A percentile compares a stretch with the other conserved stretches of the same genome.
Conservation (phyloP, 2,329 filamentous ascomycete genomes). For the Zalaria obscura region DNA sequence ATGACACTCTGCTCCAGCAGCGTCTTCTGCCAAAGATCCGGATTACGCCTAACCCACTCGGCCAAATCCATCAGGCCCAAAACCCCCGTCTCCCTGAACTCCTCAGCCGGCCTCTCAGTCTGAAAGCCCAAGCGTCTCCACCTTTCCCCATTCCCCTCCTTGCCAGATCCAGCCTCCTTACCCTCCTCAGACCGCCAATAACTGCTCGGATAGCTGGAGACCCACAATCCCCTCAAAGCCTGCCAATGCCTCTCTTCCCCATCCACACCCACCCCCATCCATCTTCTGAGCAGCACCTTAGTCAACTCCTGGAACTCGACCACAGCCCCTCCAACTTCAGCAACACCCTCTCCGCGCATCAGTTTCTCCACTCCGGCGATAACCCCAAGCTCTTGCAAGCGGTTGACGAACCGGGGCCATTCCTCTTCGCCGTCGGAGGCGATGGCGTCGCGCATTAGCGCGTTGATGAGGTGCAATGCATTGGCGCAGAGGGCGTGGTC, state of each 20-base stretch:
- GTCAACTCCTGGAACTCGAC: conserved; percentile 88
- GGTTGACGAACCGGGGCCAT: conserved; percentile 92
- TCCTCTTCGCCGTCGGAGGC: conserved; percentile 64
- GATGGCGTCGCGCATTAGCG: conserved; percentile 82
- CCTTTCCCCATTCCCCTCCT: conserved; percentile 23
- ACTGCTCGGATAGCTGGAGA: conserved; percentile 2
- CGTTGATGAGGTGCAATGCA: conserved; percentile 88
- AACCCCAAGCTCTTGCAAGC: conserved; percentile 79
- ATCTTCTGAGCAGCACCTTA: conserved; percentile 60
- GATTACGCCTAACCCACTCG: conserved; percentile 82
- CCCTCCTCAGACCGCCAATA: background rate
- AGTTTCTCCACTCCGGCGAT: conserved; percentile 81
- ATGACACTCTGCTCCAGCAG: conserved; percentile 75
- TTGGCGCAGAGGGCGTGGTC: conserved; percentile 95
- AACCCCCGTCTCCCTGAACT: conserved; percentile 78
- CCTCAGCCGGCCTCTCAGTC: conserved; percentile 69
- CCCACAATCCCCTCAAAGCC: conserved; percentile 62
- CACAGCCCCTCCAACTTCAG: conserved; percentile 78
- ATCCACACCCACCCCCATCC: conserved; percentile 75
- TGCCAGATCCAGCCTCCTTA: conserved; percentile 35
- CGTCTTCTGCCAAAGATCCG: conserved; percentile 85
- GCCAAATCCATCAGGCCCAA: conserved; percentile 95
- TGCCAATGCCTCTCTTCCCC: conserved; percentile 72
- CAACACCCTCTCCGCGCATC: conserved; percentile 86
- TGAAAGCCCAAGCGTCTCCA: conserved; percentile 89